These are phyloP conservation scores for Dianthus caryophyllus DNA, from an alignment of 148 eudicot genomes.

Conservation along the genomic window DNA sequence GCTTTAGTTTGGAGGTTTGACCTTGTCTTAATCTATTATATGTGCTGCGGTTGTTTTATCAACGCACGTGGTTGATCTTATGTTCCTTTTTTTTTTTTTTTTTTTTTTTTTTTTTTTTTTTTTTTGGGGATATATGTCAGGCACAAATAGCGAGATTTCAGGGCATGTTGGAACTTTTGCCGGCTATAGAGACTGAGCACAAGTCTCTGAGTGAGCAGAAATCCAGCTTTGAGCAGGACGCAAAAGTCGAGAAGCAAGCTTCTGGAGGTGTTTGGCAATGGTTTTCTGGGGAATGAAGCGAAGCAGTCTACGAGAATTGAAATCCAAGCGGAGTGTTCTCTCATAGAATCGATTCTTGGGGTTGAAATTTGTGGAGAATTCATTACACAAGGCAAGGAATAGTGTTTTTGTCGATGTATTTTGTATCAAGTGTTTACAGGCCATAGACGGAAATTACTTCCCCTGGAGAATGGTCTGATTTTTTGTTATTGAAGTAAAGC, in stretches of 20 bases:
- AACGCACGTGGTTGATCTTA: not conserved
- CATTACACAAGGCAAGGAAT: not conserved
- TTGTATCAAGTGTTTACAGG: not conserved
- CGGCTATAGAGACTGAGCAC: slow-evolving; percentile 72
- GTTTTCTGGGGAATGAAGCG: slow-evolving; percentile 46
- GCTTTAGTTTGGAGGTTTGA: slow-evolving; percentile 81
- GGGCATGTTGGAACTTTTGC: slow-evolving; percentile 56
- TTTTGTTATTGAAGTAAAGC: too few species aligned
- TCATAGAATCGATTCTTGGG: not conserved
- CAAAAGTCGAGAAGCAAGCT: slow-evolving; percentile 41
- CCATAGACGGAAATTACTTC: not conserved
- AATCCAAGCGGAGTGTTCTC: not conserved
- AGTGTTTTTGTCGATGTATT: not conserved
- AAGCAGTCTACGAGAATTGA: slow-evolving; percentile 16
- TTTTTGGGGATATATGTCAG: slow-evolving; percentile 30
- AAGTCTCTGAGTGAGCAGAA: slow-evolving; percentile 61
- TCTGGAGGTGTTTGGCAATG: slow-evolving; percentile 86
- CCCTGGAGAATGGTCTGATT: too few species aligned
- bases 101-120: not conserved
- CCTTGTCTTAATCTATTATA: slow-evolving; percentile 1
- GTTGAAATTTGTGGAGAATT: not conserved
- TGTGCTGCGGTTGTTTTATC: not conserved
- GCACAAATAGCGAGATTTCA: slow-evolving; percentile 83
- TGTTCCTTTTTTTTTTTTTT: not conserved
- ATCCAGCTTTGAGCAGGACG: slow-evolving; percentile 50